phyloP scores from a whole-genome alignment of 2,329 filamentous ascomycete genomes.

The Ilyonectria sp. region DNA sequence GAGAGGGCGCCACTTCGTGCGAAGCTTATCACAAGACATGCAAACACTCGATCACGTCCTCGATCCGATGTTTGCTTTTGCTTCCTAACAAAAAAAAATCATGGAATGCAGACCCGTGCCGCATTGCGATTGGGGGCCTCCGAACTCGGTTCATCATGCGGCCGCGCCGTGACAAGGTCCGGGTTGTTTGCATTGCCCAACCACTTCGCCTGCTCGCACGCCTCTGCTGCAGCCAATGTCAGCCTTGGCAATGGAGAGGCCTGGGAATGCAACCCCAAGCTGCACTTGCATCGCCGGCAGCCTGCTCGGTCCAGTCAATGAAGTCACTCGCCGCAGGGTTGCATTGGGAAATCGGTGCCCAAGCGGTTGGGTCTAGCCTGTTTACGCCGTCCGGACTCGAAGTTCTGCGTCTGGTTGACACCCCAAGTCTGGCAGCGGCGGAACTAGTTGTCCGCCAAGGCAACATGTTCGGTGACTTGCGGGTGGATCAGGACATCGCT shows the following conservation, averaged over 20 bases:
- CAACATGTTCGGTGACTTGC: neutral
- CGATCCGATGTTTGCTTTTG: constrained; percentile 11
- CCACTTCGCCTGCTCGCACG: constrained; percentile 8
- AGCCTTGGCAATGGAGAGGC: constrained; percentile 8
- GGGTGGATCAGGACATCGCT: too few species aligned
- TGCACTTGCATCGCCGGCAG: constrained; percentile 7
- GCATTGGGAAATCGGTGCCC: constrained; percentile 22
- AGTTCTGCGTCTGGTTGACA: neutral
- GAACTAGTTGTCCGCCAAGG: neutral
- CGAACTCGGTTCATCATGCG: constrained; percentile 30
- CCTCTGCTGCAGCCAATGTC: constrained; percentile 13
- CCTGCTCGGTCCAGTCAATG: constrained; percentile 8
- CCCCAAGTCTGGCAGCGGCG: neutral
- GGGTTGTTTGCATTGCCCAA: constrained; percentile 25
- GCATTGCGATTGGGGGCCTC: constrained; percentile 10
- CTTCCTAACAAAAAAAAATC: constrained; percentile 4
- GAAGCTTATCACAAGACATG: constrained; percentile 24
- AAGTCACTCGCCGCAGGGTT: constrained; percentile 14
- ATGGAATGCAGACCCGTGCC: constrained; percentile 4
- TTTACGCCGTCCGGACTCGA: neutral
- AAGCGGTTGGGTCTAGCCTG: constrained; percentile 18
- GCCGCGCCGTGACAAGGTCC: constrained; percentile 24
- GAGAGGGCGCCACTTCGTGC: constrained; percentile 26
- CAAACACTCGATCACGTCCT: constrained; percentile 18
- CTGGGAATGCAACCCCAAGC: constrained; percentile 11